Evolutionary conservation across 305 asterid species (phyloP), one percentile per base, ranked within the genome.

Genomic region (Fraxinus latifolia): DNA sequence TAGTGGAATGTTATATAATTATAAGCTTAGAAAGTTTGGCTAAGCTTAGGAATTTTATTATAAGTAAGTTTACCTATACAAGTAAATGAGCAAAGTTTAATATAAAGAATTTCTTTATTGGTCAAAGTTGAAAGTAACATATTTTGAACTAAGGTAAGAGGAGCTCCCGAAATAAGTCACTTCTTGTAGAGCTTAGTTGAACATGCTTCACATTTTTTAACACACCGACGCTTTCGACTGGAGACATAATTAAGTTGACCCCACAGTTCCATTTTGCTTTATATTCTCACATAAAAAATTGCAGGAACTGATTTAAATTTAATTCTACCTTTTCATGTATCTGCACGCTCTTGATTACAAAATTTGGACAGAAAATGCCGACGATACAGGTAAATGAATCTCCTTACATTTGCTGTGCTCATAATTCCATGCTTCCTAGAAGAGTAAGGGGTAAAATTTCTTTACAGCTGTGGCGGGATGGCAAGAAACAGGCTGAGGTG

Each of bases 331-430:
- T 90, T 87, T 81, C 90, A 80, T 89, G 88, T 87, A 82, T 83
- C 84, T 85, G 34, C 29, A 17, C 74, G 44, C 68, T 34, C 19
- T 53, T 83, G 85, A 39, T 78, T 68, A 23, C 37, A 55, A 79
- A 88, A 85, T 73, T 25, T 85, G 83, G 76, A 85, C 95, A 95
- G 99, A 95, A 93, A 94, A 95, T 95, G 99, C 99, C 98, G 3
- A 90, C 98, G 15, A 87, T 95, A 83, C 98, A 93, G 99, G 98
- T 95, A 91, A 85, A 50, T 50, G 60, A 50, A 74, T 34, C 78
- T 37, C 34, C 14, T 62, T 8, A 14, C 19, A 7, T 19, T 6
- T 5, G 8, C 62, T 12, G 14, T 44, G 34, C 14, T 67, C 33
- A 37, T n/a, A 73, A 65, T 73, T 79, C 3, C 15, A 31, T 3